phyloP scores from a whole-genome alignment of 2,329 filamentous ascomycete species.

The Paraconiothyrium brasiliense region DNA sequence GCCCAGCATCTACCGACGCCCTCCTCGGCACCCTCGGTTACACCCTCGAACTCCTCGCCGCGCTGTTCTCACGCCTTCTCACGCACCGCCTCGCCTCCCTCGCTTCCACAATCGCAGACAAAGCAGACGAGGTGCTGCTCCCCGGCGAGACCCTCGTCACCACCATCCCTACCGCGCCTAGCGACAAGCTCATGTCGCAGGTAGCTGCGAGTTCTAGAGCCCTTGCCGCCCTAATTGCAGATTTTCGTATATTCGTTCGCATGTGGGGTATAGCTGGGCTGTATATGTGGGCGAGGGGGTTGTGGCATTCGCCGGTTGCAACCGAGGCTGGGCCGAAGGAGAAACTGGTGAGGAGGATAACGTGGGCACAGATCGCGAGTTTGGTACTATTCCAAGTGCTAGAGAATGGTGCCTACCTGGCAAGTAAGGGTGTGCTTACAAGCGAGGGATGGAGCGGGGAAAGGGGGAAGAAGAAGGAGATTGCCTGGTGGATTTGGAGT shows the following conservation, averaged over 20 bases:
- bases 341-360: conserved; percentile 56
- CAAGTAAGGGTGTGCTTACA: conserved; percentile 73
- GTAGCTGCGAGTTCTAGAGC: conserved; percentile 46
- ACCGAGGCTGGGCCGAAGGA: conserved; percentile 38
- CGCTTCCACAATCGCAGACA: conserved; percentile 48
- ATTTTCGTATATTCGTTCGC: conserved; percentile 76
- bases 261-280: conserved; percentile 81
- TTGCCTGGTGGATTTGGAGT: conserved; percentile 74
- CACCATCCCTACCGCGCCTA: conserved; percentile 44
- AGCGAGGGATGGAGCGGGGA: conserved; percentile 59
- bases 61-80: conserved; percentile 51
- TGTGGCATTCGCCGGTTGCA: conserved; percentile 40
- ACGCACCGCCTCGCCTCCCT: conserved; percentile 44
- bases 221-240: conserved; percentile 72
- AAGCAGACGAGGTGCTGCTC: conserved; percentile 50
- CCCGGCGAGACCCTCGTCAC: conserved; percentile 55
- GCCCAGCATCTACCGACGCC: conserved; percentile 51
- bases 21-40: conserved; percentile 56
- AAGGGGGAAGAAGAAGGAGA: conserved; percentile 59
- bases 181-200: conserved; percentile 46
- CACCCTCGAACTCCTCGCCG: conserved; percentile 54
- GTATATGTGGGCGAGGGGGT: conserved; percentile 70
- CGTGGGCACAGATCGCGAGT: conserved; percentile 72
- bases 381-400: conserved; percentile 78
- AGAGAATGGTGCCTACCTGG: conserved; percentile 85